Base-by-base conservation (phyloP, 2,329 filamentous ascomycete genomes). In the Aspergillus sp. region DNA sequence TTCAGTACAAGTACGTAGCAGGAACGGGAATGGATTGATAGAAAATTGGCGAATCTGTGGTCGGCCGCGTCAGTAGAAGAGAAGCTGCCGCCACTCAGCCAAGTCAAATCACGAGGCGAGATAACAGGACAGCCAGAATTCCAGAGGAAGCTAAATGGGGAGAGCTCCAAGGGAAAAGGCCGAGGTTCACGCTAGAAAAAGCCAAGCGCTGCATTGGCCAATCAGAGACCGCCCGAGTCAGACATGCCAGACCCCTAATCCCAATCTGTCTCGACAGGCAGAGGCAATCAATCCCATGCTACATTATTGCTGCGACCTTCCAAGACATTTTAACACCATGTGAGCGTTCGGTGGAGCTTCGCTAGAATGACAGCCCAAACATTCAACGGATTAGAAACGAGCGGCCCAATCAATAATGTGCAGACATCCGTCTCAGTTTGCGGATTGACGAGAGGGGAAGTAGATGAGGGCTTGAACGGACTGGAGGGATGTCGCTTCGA, bases 131-230 rank as follows among this genome's bases (percentile, higher is more conserved):
- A 37, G 9, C 27, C 27, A 31, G 9, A 11, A 31, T 46, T 23
- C 31, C 14, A 17, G 27, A 27, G 23, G 15, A 43, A 43, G 39
- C 23, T 43, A 33, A 52, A 33, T 41, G 21, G 24, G 23, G 37
- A 39, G 15, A 52, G 39, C 39, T 52, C 45, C 45, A 52, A 24
- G 7, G 11, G n/a, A 43, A 52, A 52, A 47, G 43, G 23, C 33
- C 44, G 52, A 54, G 52, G 58, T 60, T 55, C 51, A 48, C 60
- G 49, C 64, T 66, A 66, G 60, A 62, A 55, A 61, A 64, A 65
- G 63, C 63, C 64, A 65, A 66, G 63, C 54, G 47, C 47, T 27
- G 11, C 19, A 46, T 23, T 40, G 50, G 19, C 59, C 59, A 61
- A 59, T 61, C 54, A 57, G 24, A 35, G 33, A n/a, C 47, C 27